These are phyloP conservation scores for Monosporascus sp. DNA, from an alignment of 2,329 filamentous ascomycete species.

Conservation along the genomic window DNA sequence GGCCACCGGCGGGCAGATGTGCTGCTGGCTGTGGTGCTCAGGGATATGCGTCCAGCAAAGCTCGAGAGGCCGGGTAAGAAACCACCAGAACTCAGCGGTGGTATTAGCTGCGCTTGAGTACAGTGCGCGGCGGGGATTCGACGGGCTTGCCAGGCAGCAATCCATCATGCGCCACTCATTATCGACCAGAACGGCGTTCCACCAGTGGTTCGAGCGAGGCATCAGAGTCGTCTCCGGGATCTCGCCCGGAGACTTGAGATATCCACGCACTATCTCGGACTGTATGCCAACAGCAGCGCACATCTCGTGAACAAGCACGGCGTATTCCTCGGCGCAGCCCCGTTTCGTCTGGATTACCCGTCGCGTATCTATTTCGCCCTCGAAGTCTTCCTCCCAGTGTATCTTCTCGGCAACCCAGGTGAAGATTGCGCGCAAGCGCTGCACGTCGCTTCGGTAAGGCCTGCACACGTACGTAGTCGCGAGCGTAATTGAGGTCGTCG, in stretches of 20 bases:
- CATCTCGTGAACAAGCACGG: conserved; percentile 86
- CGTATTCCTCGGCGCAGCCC: conserved; percentile 85
- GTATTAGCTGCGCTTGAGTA: conserved; percentile 71
- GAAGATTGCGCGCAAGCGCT: conserved; percentile 89
- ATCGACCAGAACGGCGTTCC: conserved; percentile 92
- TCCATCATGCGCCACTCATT: conserved; percentile 96
- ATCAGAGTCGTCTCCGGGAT: conserved; percentile 72
- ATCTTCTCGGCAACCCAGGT: conserved; percentile 97
- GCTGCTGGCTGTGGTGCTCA: conserved; percentile 80
- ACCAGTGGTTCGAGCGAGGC: conserved; percentile 92
- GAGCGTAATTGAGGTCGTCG: conserved; percentile 74
- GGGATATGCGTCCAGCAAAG: conserved; percentile 96
- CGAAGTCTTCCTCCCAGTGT: conserved; percentile 90
- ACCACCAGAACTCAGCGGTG: conserved; percentile 84
- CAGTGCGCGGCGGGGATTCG: conserved; percentile 70
- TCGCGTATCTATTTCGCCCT: conserved; percentile 76
- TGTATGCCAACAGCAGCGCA: conserved; percentile 83
- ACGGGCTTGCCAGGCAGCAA: conserved; percentile 85
- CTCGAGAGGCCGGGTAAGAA: conserved; percentile 82
- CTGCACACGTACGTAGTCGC: conserved; percentile 91
- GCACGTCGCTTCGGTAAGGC: conserved; percentile 90
- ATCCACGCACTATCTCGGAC: conserved; percentile 82
- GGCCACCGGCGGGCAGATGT: conserved; percentile 82
- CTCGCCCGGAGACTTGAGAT: conserved; percentile 86
- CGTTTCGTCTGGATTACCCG: conserved; percentile 79